phyloP scores from a whole-genome alignment of 495 filamentous ascomycete genomes.

The Acidomyces sp. region DNA sequence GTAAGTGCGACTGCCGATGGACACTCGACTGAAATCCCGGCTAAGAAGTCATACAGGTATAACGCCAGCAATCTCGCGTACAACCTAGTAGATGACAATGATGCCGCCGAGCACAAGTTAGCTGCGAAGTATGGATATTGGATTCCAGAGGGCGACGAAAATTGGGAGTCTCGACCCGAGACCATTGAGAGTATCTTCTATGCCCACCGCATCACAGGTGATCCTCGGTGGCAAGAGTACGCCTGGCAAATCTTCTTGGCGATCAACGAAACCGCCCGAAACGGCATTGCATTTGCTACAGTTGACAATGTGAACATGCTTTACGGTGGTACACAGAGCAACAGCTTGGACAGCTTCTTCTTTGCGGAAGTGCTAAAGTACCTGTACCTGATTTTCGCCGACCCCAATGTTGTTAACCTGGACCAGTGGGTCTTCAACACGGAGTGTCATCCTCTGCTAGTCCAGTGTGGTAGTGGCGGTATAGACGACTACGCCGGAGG shows the following conservation, averaged over 20 bases:
- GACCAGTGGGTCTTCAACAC: constrained; percentile 29
- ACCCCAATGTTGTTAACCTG: constrained; percentile 24
- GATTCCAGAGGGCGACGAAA: constrained; percentile 12
- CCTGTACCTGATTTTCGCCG: constrained; percentile 27
- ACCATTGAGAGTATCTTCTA: constrained; percentile 16
- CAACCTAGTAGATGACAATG: constrained; percentile 8
- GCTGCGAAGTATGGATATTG: constrained; percentile 14
- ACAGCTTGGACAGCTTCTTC: constrained; percentile 42
- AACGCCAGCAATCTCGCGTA: constrained; percentile 10
- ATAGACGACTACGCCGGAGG: constrained; percentile 2
- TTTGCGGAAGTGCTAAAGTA: constrained; percentile 59
- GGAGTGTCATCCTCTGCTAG: constrained; percentile 25
- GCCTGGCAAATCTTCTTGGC: constrained; percentile 15
- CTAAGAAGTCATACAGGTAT: too few species aligned
- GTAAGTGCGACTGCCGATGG: too few species aligned
- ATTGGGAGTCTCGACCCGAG: constrained; percentile 12
- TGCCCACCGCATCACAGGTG: constrained; percentile 16
- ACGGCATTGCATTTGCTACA: constrained; percentile 9
- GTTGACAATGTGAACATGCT: constrained; percentile 17
- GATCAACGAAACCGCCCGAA: constrained; percentile 15
- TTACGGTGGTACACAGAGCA: constrained; percentile 7
- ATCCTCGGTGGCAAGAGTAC: constrained; percentile 15
- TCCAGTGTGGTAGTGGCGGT: constrained; percentile 12
- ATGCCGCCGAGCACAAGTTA: constrained; percentile 5
- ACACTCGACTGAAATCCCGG: too few species aligned